Percentiles rank a stretch among this genome's conserved stretches.
Conservation (phyloP, 306 rosid genomes). For the Trifolium fragiferum region DNA sequence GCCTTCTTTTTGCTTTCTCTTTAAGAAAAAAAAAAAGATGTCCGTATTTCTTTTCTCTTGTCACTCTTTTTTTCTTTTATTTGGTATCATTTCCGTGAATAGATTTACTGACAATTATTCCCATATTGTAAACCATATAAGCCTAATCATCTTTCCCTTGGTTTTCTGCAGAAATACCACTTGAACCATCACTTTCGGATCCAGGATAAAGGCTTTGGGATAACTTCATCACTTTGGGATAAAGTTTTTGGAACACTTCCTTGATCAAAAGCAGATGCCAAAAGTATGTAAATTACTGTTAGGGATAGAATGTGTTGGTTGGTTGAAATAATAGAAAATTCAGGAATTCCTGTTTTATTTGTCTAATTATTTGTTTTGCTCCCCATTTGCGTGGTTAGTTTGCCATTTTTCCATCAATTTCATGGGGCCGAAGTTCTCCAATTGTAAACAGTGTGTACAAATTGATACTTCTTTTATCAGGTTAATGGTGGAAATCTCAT, state of each 20-base stretch:
- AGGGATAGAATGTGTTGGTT: constrained; percentile 40
- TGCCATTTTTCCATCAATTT: constrained; percentile 49
- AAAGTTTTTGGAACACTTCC: constrained; percentile 87
- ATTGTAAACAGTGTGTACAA: constrained; percentile 39
- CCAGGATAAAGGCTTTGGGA: constrained; percentile 85
- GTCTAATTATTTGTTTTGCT: constrained; percentile 44
- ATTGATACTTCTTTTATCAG: constrained; percentile 27
- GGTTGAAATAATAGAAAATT: constrained; percentile 53
- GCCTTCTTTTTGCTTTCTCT: background rate
- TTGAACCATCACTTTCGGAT: constrained; percentile 92
- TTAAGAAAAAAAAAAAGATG: no score
- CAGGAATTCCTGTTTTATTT: constrained; percentile 36
- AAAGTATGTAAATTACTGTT: constrained; percentile 51
- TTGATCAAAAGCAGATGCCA: constrained; percentile 57
- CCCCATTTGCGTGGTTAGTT: constrained; percentile 42
- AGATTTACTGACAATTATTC: background rate
- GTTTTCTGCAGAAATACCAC: constrained; percentile 77
- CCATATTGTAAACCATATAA: constrained; percentile 7
- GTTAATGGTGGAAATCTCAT: constrained; percentile 35
- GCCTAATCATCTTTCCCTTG: constrained; percentile 18
- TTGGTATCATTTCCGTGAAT: background rate
- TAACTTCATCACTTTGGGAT: constrained; percentile 94
- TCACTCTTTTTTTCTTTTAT: background rate
- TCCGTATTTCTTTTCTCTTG: background rate
- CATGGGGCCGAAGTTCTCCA: constrained; percentile 42